Evolutionary conservation across 768 basidiomycete species (phyloP).

Genomic region (Mycena vulgaris): DNA sequence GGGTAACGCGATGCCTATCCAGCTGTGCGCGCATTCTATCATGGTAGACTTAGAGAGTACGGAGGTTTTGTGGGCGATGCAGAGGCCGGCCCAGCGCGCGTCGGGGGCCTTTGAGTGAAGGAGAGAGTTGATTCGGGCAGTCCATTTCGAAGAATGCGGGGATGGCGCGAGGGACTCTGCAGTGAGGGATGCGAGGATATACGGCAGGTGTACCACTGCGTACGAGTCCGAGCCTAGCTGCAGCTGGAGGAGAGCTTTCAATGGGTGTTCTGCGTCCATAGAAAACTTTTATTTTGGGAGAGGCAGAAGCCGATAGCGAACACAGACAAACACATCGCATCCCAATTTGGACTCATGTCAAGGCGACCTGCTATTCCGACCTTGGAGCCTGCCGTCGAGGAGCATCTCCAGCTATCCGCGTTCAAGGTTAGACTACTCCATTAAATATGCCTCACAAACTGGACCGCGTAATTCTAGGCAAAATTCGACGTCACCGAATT

Average conservation of each 20-base stretch:
- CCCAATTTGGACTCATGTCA: slow-evolving; percentile 36
- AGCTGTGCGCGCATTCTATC: slow-evolving; percentile 80
- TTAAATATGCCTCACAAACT: slow-evolving; percentile 25
- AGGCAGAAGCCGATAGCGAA: slow-evolving; percentile 34
- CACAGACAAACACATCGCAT: slow-evolving; percentile 38
- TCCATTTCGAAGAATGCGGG: slow-evolving; percentile 82
- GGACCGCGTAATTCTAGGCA: slow-evolving; percentile 61
- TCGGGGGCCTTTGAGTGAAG: slow-evolving; percentile 85
- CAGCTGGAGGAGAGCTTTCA: slow-evolving; percentile 77
- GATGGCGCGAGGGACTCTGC: slow-evolving; percentile 71
- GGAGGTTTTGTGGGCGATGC: slow-evolving; percentile 78
- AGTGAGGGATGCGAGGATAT: slow-evolving; percentile 70
- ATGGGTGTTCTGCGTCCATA: slow-evolving; percentile 65
- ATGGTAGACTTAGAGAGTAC: slow-evolving; percentile 70
- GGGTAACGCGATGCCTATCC: slow-evolving; percentile 78
- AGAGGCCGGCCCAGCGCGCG: slow-evolving; percentile 86
- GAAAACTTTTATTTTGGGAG: too few species aligned
- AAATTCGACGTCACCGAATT: slow-evolving; percentile 96
- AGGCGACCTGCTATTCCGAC: slow-evolving; percentile 39
- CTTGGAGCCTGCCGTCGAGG: slow-evolving; percentile 69
- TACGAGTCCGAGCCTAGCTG: slow-evolving; percentile 81
- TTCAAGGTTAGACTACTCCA: slow-evolving; percentile 64
- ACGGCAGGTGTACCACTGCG: slow-evolving; percentile 71
- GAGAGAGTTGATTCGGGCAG: slow-evolving; percentile 78
- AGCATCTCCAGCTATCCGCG: slow-evolving; percentile 65